Evolutionary conservation across 495 filamentous ascomycete genomes (phyloP).

Genomic region (Talaromyces ruber): DNA sequence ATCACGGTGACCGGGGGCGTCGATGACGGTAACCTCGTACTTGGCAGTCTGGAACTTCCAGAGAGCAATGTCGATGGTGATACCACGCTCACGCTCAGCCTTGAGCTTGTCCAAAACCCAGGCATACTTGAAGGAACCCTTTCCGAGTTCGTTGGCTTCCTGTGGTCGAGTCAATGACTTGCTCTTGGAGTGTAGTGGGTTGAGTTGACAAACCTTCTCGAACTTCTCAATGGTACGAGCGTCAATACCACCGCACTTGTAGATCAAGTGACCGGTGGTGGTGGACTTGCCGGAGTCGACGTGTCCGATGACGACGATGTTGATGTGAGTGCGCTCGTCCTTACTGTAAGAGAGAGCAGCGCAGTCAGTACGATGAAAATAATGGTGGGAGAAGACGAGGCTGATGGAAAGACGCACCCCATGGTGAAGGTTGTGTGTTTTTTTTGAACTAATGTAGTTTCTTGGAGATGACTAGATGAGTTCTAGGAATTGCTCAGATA

Average conservation of each 20-base stretch:
- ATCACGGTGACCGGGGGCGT: constrained; percentile 99
- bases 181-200: constrained; percentile 6
- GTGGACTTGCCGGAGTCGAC: constrained; percentile 99
- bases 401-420: constrained; percentile 32
- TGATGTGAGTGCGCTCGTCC: constrained; percentile 79
- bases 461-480: constrained; percentile 36
- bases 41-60: constrained; percentile 99
- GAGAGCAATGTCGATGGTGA: constrained; percentile 99
- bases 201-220: constrained; percentile 75
- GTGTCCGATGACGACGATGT: constrained; percentile 99
- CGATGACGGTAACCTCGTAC: constrained; percentile 99
- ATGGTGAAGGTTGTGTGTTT: constrained; percentile 36
- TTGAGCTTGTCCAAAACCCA: constrained; percentile 99
- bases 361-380: constrained; percentile 9
- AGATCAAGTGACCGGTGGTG: constrained; percentile 96
- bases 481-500: constrained; percentile 37
- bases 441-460: constrained; percentile 31
- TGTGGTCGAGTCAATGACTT: constrained; percentile 34
- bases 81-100: constrained; percentile 99
- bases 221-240: constrained; percentile 99
- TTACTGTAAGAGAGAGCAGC: constrained; percentile 46
- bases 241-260: constrained; percentile 99
- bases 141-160: constrained; percentile 99
- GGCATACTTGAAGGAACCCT: constrained; percentile 99
- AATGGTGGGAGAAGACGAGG: neutral